Evolutionary conservation across 108 stramenopile genomes (phyloP).

Genomic region (Nannochloropsis salina): DNA sequence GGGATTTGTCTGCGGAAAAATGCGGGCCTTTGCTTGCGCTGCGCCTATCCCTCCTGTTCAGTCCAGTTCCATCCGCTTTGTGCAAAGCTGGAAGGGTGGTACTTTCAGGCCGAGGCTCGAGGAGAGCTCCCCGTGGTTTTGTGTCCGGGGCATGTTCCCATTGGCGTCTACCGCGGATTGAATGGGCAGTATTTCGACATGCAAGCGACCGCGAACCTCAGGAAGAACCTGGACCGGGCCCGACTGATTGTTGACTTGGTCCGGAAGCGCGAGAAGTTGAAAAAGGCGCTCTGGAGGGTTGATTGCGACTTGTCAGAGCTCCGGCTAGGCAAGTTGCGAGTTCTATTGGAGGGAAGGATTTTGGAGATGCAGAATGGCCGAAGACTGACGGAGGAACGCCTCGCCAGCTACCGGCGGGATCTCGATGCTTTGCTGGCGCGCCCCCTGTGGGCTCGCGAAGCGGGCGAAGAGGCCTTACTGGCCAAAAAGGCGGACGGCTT

Average conservation of each 20-base stretch:
- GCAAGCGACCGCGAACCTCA: not conserved
- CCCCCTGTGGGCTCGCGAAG: not conserved
- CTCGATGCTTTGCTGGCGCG: not conserved
- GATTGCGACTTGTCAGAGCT: not conserved
- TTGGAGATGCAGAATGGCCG: not conserved
- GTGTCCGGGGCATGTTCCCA: not conserved
- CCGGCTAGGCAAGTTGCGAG: conserved; percentile 8
- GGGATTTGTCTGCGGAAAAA: conserved; percentile 4
- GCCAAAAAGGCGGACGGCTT: not conserved
- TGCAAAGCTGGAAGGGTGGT: not conserved
- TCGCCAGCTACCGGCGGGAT: not conserved
- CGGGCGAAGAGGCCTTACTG: not conserved
- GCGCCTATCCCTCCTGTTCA: not conserved
- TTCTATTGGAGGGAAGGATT: not conserved
- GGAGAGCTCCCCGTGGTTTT: conserved; percentile 1
- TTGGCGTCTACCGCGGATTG: conserved; percentile 11
- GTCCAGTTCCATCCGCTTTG: conserved; percentile 7
- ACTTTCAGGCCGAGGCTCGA: not conserved
- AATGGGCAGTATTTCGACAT: conserved; percentile 20
- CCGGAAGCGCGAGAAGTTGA: conserved; percentile 18
- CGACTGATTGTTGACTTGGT: not conserved
- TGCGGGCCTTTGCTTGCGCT: conserved; percentile 5
- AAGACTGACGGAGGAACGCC: not conserved
- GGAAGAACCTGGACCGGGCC: conserved; percentile 21
- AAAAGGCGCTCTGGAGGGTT: conserved; percentile 10